phyloP scores from a whole-genome alignment of 352 stramenopile genomes.

The Thraustotheca clavata region DNA sequence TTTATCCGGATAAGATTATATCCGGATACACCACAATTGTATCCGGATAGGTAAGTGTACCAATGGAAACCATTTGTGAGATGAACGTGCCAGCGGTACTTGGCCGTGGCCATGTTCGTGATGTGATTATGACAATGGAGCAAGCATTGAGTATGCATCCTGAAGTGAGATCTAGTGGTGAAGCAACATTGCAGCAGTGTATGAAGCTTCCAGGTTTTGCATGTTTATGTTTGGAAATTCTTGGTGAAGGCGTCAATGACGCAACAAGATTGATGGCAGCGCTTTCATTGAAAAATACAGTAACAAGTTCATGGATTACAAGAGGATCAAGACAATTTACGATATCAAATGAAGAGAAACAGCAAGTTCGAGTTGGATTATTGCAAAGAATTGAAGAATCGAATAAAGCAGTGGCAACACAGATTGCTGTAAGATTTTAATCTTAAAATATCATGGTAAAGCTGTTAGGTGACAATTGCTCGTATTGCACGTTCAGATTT shows the following conservation, averaged over 20 bases:
- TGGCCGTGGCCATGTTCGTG: neutral
- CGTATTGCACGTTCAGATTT: constrained; percentile 69
- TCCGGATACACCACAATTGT: constrained; percentile 5
- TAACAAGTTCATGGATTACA: constrained; percentile 2
- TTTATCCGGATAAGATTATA: neutral
- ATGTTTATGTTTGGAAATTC: constrained; percentile 8
- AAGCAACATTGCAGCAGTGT: constrained; percentile 20
- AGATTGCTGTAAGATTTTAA: constrained; percentile 14
- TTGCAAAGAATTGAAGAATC: constrained; percentile 10
- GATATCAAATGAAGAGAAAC: constrained; percentile 17
- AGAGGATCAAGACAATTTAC: constrained; percentile 11
- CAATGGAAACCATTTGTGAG: neutral
- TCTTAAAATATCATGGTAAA: neutral
- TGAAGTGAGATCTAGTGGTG: neutral
- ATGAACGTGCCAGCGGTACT: constrained; percentile 10
- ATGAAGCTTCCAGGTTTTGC: constrained; percentile 20
- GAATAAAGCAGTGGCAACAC: constrained; percentile 15
- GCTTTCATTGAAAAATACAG: constrained; percentile 18
- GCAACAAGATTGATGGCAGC: constrained; percentile 14
- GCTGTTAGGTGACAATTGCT: constrained; percentile 24
- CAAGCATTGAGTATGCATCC: constrained; percentile 1
- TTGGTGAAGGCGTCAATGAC: neutral
- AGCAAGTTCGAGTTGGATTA: neutral
- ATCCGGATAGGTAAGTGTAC: neutral
- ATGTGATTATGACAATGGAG: constrained; percentile 18